Conservation (phyloP, 2,329 filamentous ascomycete genomes). For the Stylonectria norvegica region DNA sequence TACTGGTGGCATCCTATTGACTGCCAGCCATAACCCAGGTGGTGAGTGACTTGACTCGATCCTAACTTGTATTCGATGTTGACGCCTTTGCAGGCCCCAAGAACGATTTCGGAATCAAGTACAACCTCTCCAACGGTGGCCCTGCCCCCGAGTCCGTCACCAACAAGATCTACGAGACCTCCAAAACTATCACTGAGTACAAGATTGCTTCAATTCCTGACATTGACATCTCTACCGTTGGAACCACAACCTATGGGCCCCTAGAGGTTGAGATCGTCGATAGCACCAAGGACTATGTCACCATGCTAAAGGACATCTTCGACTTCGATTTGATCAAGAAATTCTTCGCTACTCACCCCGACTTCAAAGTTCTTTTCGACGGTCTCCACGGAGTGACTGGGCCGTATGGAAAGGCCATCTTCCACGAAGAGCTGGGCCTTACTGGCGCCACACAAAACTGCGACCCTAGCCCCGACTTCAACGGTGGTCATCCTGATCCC, state of each 20-base stretch:
- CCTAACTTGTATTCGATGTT: neutral
- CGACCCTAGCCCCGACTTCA: slow-evolving; percentile 88
- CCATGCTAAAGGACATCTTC: slow-evolving; percentile 98
- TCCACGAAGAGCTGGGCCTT: slow-evolving; percentile 87
- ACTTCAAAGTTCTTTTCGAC: slow-evolving; percentile 98
- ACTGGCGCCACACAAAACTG: slow-evolving; percentile 82
- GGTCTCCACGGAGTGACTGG: slow-evolving; percentile 93
- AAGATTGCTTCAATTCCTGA: slow-evolving; percentile 86
- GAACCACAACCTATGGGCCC: slow-evolving; percentile 76
- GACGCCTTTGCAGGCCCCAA: slow-evolving; percentile 63
- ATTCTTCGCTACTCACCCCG: slow-evolving; percentile 80
- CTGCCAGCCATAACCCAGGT: slow-evolving; percentile 96
- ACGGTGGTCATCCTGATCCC: slow-evolving; percentile 94
- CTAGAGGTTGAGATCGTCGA: slow-evolving; percentile 96
- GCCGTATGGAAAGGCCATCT: slow-evolving; percentile 91
- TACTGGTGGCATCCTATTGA: slow-evolving; percentile 93
- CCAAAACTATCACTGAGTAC: slow-evolving; percentile 87
- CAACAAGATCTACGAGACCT: slow-evolving; percentile 93
- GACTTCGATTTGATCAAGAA: slow-evolving; percentile 94
- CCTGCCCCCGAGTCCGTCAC: slow-evolving; percentile 94
- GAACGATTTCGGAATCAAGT: slow-evolving; percentile 99
- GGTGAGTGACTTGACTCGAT: slow-evolving; percentile 54
- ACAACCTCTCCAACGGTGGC: slow-evolving; percentile 95
- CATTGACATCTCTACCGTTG: slow-evolving; percentile 78
- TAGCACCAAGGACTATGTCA: slow-evolving; percentile 85